A percentile compares a stretch with the other conserved stretches of the same genome.
Conservation (phyloP, 208 protist species). For the Trichomonas tenax region DNA sequence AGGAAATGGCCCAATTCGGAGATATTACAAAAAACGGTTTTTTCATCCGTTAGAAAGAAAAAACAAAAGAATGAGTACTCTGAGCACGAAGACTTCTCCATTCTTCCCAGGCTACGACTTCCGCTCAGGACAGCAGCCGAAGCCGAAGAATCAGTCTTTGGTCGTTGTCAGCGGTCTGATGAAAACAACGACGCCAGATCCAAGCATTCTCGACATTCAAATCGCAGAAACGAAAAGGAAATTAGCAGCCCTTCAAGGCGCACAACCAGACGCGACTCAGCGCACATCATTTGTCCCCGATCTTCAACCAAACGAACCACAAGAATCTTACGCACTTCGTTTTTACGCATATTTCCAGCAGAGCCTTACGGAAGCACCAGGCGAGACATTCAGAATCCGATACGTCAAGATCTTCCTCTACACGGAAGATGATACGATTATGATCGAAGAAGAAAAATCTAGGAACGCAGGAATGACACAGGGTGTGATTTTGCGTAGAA, state of each 20-base stretch:
- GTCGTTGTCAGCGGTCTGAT: not conserved
- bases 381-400: slow-evolving; percentile 65
- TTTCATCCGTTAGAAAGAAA: not conserved
- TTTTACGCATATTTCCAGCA: slow-evolving; percentile 82
- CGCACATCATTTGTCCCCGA: not conserved
- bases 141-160: not conserved
- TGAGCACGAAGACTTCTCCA: not conserved
- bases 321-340: slow-evolving; percentile 53
- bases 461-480: slow-evolving; percentile 72
- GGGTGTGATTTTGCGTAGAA: slow-evolving; percentile 59
- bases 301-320: not conserved
- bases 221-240: not conserved
- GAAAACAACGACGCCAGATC: not conserved
- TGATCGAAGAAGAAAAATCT: slow-evolving; percentile 65
- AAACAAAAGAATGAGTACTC: not conserved
- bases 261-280: not conserved
- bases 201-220: not conserved
- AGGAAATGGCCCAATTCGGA: too few relatives aligned
- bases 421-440: slow-evolving; percentile 72
- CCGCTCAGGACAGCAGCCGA: not conserved
- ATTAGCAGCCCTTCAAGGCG: not conserved
- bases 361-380: slow-evolving; percentile 61
- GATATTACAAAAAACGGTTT: not conserved
- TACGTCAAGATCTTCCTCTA: slow-evolving; percentile 72
- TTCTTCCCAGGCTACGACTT: not conserved